phyloP scores from a whole-genome alignment of 2,329 filamentous ascomycete genomes.

The Orbilia javanica region DNA sequence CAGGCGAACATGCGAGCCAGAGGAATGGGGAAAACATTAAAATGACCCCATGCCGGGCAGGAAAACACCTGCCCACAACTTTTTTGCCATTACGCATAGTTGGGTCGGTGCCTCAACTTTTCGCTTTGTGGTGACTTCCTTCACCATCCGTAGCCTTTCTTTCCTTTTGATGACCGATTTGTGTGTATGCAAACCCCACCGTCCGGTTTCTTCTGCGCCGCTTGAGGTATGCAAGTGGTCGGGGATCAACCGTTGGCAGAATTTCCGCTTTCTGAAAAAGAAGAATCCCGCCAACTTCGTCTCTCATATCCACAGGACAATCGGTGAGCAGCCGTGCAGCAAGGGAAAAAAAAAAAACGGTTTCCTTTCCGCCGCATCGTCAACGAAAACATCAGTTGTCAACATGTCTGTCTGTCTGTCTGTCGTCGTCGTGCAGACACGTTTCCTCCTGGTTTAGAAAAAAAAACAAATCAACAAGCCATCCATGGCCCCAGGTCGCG shows the following conservation, averaged over 20 bases:
- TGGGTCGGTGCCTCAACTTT: neutral
- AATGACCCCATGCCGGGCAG: constrained; percentile 26
- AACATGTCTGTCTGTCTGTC: neutral
- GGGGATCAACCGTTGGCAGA: constrained; percentile 37
- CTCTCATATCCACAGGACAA: neutral
- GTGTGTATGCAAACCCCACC: constrained; percentile 40
- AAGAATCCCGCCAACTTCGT: constrained; percentile 19
- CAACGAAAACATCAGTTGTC: neutral
- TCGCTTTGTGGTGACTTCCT: constrained; percentile 35
- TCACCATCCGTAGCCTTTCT: constrained; percentile 32
- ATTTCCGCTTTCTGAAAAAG: constrained; percentile 21
- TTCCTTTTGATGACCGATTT: constrained; percentile 23
- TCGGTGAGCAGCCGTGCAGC: constrained; percentile 20
- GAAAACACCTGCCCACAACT: constrained; percentile 16
- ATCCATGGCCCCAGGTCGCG: constrained; percentile 3
- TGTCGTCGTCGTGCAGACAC: constrained; percentile 10
- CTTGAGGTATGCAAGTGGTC: constrained; percentile 52
- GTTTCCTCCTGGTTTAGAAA: constrained; percentile 1
- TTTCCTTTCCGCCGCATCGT: constrained; percentile 4
- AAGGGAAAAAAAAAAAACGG: neutral
- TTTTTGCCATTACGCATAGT: neutral
- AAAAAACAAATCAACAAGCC: constrained; percentile 21
- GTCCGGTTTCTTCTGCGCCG: constrained; percentile 41
- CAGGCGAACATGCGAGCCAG: constrained; percentile 33
- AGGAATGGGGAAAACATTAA: constrained; percentile 35